Conservation (phyloP, 2,329 filamentous ascomycete species). For the Xenoacremonium recifei region DNA sequence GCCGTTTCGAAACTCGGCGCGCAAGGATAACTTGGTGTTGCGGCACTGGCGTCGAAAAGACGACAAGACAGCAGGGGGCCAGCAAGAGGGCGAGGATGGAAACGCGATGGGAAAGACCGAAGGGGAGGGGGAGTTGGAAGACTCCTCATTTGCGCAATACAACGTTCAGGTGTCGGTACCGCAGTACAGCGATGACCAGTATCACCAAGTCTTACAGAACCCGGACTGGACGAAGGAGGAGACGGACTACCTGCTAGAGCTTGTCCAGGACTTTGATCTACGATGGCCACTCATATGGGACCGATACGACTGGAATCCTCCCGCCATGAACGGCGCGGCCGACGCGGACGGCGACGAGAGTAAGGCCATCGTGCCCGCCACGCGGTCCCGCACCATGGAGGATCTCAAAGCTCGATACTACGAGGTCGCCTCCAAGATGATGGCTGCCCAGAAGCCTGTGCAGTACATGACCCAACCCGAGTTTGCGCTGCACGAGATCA, state of each 20-base stretch:
- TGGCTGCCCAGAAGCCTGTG: constrained; percentile 75
- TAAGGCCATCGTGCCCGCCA: constrained; percentile 53
- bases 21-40: constrained; percentile 66
- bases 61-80: constrained; percentile 38
- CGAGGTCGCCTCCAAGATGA: constrained; percentile 77
- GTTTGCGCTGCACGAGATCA: constrained; percentile 77
- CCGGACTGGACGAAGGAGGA: constrained; percentile 88
- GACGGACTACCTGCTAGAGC: constrained; percentile 82
- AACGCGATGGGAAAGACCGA: constrained; percentile 8
- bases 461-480: constrained; percentile 87
- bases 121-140: constrained; percentile 45
- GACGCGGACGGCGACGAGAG: constrained; percentile 45
- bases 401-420: constrained; percentile 93
- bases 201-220: constrained; percentile 70
- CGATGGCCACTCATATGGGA: constrained; percentile 92
- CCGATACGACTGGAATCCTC: constrained; percentile 74
- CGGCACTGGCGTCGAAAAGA: constrained; percentile 77
- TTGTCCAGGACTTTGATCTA: constrained; percentile 77
- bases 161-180: constrained; percentile 79
- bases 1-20: constrained; percentile 75
- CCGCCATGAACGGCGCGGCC: constrained; percentile 43
- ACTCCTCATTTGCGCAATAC: constrained; percentile 78
- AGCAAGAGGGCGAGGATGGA: constrained; percentile 31
- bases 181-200: constrained; percentile 84
- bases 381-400: constrained; percentile 70